These are phyloP conservation scores for Umbelopsis isabellina DNA, from an alignment of 192 early-diverging fungal genomes.

Conservation along the genomic window DNA sequence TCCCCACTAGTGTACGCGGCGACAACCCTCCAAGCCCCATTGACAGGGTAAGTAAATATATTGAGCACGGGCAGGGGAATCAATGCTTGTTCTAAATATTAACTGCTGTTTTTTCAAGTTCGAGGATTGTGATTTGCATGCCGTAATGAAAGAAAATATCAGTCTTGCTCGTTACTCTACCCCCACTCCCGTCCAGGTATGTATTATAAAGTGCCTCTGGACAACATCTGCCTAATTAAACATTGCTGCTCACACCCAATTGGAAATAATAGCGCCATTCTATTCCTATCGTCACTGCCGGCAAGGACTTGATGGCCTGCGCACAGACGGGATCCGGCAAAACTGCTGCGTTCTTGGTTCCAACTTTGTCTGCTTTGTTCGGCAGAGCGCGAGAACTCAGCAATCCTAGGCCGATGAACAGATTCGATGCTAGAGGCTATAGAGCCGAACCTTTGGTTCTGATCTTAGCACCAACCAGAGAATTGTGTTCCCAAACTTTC, in stretches of 20 bases:
- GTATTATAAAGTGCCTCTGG: too few species aligned
- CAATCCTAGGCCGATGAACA: slow-evolving; percentile 33
- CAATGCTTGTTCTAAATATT: background rate
- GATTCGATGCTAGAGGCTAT: slow-evolving; percentile 37
- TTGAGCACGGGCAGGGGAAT: background rate
- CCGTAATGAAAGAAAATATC: slow-evolving; percentile 66
- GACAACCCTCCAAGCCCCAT: slow-evolving; percentile 54
- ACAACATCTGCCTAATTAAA: too few species aligned
- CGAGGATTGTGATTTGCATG: slow-evolving; percentile 64
- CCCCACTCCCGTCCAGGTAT: slow-evolving; percentile 79
- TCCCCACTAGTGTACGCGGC: slow-evolving; percentile 69
- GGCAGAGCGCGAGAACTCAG: slow-evolving; percentile 41
- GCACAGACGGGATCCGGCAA: slow-evolving; percentile 85
- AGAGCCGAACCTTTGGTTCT: slow-evolving; percentile 66
- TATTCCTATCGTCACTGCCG: slow-evolving; percentile 59
- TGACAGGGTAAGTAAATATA: slow-evolving; percentile 30
- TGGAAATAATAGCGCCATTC: slow-evolving; percentile 51
- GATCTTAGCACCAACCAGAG: slow-evolving; percentile 81
- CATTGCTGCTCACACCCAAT: background rate
- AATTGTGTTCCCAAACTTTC: slow-evolving; percentile 83
- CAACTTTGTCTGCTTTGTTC: slow-evolving; percentile 71
- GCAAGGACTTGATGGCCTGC: slow-evolving; percentile 84
- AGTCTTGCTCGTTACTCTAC: slow-evolving; percentile 61
- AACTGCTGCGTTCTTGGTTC: slow-evolving; percentile 82
- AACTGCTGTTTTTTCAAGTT: slow-evolving; percentile 51